Percentiles rank a stretch among this genome's conserved stretches.
These are phyloP conservation scores for Prunus campanulata DNA, from an alignment of 306 rosid genomes.

Conservation along the genomic window DNA sequence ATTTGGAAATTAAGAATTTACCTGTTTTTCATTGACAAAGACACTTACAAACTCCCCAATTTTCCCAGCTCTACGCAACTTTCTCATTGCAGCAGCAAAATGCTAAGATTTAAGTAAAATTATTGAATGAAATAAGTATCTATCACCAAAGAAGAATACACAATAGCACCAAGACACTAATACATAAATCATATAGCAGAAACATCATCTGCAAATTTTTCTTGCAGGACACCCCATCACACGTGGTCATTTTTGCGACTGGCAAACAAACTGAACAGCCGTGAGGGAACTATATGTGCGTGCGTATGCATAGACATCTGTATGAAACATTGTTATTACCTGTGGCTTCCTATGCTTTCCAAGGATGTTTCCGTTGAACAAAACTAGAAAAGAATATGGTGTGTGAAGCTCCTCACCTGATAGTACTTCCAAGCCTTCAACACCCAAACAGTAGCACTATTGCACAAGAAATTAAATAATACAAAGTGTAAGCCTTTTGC, in stretches of 20 bases:
- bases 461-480: too few relatives aligned
- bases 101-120: conserved; percentile 19
- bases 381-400: conserved; percentile 79
- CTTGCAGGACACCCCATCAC: too few relatives aligned
- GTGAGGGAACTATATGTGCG: not conserved
- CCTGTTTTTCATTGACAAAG: conserved; percentile 80
- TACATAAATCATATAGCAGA: not conserved
- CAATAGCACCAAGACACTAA: not conserved
- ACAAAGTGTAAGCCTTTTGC: conserved; percentile 22
- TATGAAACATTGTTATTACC: conserved; percentile 36
- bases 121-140: not conserved
- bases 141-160: not conserved
- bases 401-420: conserved; percentile 91
- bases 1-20: conserved; percentile 16
- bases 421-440: conserved; percentile 73
- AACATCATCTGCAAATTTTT: too few relatives aligned
- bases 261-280: not conserved
- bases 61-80: conserved; percentile 79
- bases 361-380: conserved; percentile 84
- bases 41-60: conserved; percentile 90
- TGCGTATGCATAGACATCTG: not conserved
- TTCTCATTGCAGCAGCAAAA: conserved; percentile 71
- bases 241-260: not conserved
- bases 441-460: conserved; percentile 41
- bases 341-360: conserved; percentile 90